These are phyloP conservation scores for Cutaneotrichosporon dermatis DNA, from an alignment of 1,284 basidiomycete species.

Conservation along the genomic window DNA sequence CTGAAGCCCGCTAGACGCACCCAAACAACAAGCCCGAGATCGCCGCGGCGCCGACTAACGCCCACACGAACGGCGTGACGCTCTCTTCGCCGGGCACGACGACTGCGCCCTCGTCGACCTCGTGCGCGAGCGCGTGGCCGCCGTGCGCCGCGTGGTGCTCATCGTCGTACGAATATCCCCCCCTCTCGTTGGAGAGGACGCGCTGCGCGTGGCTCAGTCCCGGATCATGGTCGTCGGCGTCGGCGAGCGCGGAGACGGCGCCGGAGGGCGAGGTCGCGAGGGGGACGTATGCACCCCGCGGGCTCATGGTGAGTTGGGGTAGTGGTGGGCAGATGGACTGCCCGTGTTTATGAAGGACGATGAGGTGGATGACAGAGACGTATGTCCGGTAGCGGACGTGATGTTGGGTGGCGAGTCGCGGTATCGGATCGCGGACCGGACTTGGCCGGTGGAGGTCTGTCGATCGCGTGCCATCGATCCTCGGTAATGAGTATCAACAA, in stretches of 20 bases:
- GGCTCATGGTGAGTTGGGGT: neutral
- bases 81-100: conserved; percentile 29
- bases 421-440: neutral
- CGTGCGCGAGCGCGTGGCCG: neutral
- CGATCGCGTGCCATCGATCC: too few relatives aligned
- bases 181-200: neutral
- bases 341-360: neutral
- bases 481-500: too few relatives aligned
- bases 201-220: neutral
- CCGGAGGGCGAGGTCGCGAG: conserved; percentile 3
- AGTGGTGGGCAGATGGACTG: neutral
- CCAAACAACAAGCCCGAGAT: conserved; percentile 75
- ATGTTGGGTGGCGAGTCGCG: neutral
- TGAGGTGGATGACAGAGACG: neutral
- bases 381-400: neutral
- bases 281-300: neutral
- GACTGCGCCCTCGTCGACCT: conserved; percentile 26
- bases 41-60: conserved; percentile 34
- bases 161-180: too few relatives aligned
- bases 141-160: too few relatives aligned
- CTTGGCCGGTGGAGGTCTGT: neutral
- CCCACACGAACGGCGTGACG: conserved; percentile 33
- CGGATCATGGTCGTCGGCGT: neutral
- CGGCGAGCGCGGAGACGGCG: neutral
- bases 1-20: conserved; percentile 27